Conservation (phyloP, 1,284 basidiomycete species). For the Gymnopus androsaceus region DNA sequence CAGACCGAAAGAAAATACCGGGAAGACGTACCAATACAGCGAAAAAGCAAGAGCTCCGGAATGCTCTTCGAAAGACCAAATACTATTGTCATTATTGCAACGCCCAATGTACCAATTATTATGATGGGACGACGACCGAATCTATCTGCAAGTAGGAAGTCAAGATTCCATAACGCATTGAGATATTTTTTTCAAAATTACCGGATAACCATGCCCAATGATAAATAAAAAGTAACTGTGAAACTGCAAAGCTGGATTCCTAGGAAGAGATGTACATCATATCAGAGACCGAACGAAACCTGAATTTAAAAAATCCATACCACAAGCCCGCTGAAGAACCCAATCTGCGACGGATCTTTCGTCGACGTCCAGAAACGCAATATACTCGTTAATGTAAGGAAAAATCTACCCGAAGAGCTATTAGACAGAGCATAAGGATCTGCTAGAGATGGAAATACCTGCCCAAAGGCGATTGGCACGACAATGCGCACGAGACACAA, state of each 20-base stretch:
- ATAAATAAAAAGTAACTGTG: conserved; percentile 60
- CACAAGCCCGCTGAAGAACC: conserved; percentile 44
- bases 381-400: conserved; percentile 43
- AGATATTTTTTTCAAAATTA: conserved; percentile 23
- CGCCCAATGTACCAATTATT: conserved; percentile 52
- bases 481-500: conserved; percentile 39
- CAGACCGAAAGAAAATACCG: background rate
- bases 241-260: conserved; percentile 61
- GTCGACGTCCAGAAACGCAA: conserved; percentile 37
- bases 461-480: conserved; percentile 38
- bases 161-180: background rate
- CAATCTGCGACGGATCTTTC: conserved; percentile 37
- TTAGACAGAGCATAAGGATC: too few relatives aligned
- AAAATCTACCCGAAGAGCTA: conserved; percentile 36
- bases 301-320: conserved; percentile 25
- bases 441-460: conserved; percentile 39
- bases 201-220: conserved; percentile 61
- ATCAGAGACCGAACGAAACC: background rate
- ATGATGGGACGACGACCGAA: conserved; percentile 65
- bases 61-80: conserved; percentile 60
- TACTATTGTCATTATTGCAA: conserved; percentile 47
- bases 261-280: conserved; percentile 23
- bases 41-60: conserved; percentile 42
- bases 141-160: conserved; percentile 38
- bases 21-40: conserved; percentile 28